Evolutionary conservation across 257 asterid genomes (phyloP).

Genomic region (Voacanga thouarsii): DNA sequence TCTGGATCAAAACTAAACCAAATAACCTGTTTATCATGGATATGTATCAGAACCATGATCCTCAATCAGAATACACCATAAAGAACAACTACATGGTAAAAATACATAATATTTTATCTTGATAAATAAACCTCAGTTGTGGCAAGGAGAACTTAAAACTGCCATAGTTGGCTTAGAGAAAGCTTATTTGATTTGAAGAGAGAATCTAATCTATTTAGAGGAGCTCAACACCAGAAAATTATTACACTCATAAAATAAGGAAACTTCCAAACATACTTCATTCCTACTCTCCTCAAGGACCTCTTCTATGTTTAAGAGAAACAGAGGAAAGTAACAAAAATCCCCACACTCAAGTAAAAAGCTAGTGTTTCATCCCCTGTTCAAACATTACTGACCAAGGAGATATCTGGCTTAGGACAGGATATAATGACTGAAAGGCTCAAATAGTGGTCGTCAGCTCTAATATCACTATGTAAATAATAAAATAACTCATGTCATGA

Average conservation of each 20-base stretch:
- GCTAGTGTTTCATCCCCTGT: neutral
- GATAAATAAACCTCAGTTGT: neutral
- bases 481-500: neutral
- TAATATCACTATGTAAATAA: neutral
- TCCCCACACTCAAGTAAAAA: neutral
- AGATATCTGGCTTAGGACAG: neutral
- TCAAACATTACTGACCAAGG: neutral
- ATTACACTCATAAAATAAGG: neutral
- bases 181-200: neutral
- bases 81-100: neutral
- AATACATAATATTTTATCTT: neutral
- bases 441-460: neutral
- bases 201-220: neutral
- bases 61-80: slow-evolving; percentile 6
- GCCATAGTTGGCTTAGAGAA: neutral
- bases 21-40: slow-evolving; percentile 55
- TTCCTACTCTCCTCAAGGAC: neutral
- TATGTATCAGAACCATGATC: slow-evolving; percentile 16
- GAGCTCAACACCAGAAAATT: neutral
- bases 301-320: neutral
- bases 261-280: neutral
- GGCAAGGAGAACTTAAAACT: neutral
- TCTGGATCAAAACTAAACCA: slow-evolving; percentile 97
- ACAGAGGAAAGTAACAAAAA: neutral
- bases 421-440: neutral